phyloP scores from a whole-genome alignment of 2,329 filamentous ascomycete genomes.

The Annulohypoxylon truncatum region DNA sequence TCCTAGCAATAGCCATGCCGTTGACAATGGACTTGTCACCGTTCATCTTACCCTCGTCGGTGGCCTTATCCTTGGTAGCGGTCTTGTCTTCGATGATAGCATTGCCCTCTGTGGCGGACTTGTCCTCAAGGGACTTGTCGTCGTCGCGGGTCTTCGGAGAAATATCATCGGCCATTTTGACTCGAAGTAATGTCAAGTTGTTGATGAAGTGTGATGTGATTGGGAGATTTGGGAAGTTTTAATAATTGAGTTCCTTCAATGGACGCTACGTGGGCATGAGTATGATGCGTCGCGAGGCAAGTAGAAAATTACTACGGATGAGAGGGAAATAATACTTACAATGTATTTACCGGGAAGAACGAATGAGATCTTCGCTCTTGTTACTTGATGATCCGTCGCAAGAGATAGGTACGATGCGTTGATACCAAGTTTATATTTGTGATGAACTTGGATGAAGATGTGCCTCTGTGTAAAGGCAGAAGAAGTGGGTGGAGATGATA shows the following conservation, averaged over 20 bases:
- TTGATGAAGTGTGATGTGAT: background rate
- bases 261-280: background rate
- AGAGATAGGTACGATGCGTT: background rate
- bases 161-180: background rate
- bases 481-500: too few relatives aligned
- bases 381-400: background rate
- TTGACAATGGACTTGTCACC: background rate
- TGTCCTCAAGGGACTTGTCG: background rate
- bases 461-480: background rate
- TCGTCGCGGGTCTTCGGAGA: too few relatives aligned
- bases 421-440: background rate
- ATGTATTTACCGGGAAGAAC: background rate
- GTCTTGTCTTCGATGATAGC: background rate
- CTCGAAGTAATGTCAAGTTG: background rate
- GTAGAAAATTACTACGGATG: background rate
- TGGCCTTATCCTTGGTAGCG: background rate
- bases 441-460: background rate
- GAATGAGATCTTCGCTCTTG: background rate
- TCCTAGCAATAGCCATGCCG: background rate
- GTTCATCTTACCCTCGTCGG: background rate
- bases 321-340: background rate
- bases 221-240: too few relatives aligned
- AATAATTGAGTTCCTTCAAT: background rate
- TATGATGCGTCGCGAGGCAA: background rate
- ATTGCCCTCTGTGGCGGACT: background rate